Evolutionary conservation across 768 basidiomycete genomes (phyloP).

Genomic region (Lentinula guzmanii): DNA sequence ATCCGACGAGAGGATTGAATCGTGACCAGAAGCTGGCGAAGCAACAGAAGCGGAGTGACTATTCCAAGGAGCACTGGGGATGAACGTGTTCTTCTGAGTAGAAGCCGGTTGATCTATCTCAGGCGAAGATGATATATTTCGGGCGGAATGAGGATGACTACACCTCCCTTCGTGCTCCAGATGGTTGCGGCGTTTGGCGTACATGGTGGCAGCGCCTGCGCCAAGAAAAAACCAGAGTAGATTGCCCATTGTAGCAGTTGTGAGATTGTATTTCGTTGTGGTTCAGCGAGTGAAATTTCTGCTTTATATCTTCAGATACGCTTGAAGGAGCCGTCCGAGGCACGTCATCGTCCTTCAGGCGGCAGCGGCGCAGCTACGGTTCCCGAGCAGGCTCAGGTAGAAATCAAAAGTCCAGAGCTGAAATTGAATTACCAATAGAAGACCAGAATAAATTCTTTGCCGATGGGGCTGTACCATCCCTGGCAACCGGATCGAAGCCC

Average conservation of each 20-base stretch:
- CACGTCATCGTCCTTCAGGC: too few relatives aligned
- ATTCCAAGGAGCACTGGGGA: not conserved
- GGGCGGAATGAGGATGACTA: not conserved
- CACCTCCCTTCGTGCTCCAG: not conserved
- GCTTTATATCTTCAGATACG: too few relatives aligned
- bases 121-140: not conserved
- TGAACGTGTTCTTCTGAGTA: not conserved
- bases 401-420: too few relatives aligned
- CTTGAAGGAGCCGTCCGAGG: too few relatives aligned
- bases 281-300: too few relatives aligned
- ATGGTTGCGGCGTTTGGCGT: not conserved
- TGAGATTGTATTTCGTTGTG: not conserved
- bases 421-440: too few relatives aligned
- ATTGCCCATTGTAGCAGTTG: not conserved
- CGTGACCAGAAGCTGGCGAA: not conserved
- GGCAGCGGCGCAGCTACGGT: too few relatives aligned
- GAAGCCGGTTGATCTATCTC: not conserved
- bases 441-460: too few relatives aligned
- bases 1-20: not conserved
- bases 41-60: not conserved
- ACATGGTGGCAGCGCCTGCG: not conserved
- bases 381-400: too few relatives aligned
- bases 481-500: too few relatives aligned
- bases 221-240: constrained; percentile 1
- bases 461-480: too few relatives aligned